Conservation (phyloP, 768 basidiomycete species). For the Mycena venus region DNA sequence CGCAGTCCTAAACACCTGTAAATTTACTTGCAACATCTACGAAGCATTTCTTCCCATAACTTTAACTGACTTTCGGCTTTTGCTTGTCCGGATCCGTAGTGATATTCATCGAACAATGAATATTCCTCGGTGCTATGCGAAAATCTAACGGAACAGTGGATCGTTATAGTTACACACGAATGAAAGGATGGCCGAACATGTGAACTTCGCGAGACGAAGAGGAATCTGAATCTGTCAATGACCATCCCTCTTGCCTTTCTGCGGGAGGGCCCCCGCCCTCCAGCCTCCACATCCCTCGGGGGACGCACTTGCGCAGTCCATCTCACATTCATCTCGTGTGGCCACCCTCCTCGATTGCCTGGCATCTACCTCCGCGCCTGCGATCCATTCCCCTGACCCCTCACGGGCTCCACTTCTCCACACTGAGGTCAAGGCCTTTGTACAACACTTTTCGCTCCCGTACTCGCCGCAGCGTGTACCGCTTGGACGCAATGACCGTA, state of each 20-base stretch:
- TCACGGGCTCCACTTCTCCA: constrained; percentile 52
- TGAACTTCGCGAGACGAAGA: no score
- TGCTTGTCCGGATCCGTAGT: no score
- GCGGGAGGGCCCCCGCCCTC: background rate
- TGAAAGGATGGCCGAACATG: no score
- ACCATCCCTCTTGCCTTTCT: constrained; percentile 15
- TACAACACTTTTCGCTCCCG: constrained; percentile 55
- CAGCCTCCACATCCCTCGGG: background rate
- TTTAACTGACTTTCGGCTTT: no score
- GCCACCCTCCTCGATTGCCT: constrained; percentile 57
- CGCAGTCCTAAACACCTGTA: no score
- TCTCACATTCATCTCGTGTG: constrained; percentile 37
- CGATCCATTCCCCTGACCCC: constrained; percentile 53
- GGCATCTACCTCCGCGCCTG: constrained; percentile 48
- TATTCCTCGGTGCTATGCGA: no score
- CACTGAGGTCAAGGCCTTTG: constrained; percentile 48
- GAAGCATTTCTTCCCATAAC: no score
- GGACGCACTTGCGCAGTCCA: background rate
- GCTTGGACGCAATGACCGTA: constrained; percentile 57
- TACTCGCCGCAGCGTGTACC: constrained; percentile 37
- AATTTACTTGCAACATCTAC: no score
- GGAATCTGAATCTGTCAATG: no score
- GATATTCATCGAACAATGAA: no score
- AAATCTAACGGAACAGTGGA: no score
- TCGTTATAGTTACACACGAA: no score